Base-by-base conservation (phyloP, 2,329 filamentous ascomycete genomes). In the Metarhizium sp. region DNA sequence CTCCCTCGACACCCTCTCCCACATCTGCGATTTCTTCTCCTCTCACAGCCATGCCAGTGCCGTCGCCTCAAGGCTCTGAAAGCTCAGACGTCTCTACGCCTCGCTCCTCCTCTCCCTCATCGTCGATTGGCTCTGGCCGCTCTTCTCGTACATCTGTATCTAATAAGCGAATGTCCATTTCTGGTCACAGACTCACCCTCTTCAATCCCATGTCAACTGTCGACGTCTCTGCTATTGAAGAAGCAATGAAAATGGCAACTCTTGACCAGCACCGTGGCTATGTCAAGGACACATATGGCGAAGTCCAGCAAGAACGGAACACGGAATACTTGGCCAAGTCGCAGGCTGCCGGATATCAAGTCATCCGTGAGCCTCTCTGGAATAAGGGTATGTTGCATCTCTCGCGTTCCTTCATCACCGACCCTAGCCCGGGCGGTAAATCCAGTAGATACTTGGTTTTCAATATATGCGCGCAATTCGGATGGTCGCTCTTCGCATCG, bases 241-340 rank as follows among this genome's bases (percentile, higher is more conserved):
- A 81, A 62, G 72, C 75, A 60, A 81, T 85, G 78, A 82, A 79
- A 65, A 77, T 80, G 73, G 75, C 81, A 55, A 71, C 77, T 55
- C 76, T 85, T 52, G 81, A 85, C 64, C 77, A 81, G 59, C 75
- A 84, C 60, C 75, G 79, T 61, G 82, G 82, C 58, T 85, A 85
- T 68, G 69, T 75, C 61, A 78, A 81, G 66, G 74, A 79, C 64
- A 73, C 77, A 66, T 84, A 77, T 62, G 72, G 71, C 58, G 76
- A 80, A 65, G 75, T 85, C 61, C 72, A 78, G 59, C 82, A 86
- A 64, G 66, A 74, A 59, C 68, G 70, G 47, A 63, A 71, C 53
- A 83, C 80, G 49, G 76, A 84, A 59, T 82, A 84, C 66, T 62
- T 81, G 51, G 60, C 74, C 50, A 69, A 80, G 64, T 67, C 71